Evolutionary conservation across 495 filamentous ascomycete species (phyloP).

Genomic region (Cryomyces minteri): DNA sequence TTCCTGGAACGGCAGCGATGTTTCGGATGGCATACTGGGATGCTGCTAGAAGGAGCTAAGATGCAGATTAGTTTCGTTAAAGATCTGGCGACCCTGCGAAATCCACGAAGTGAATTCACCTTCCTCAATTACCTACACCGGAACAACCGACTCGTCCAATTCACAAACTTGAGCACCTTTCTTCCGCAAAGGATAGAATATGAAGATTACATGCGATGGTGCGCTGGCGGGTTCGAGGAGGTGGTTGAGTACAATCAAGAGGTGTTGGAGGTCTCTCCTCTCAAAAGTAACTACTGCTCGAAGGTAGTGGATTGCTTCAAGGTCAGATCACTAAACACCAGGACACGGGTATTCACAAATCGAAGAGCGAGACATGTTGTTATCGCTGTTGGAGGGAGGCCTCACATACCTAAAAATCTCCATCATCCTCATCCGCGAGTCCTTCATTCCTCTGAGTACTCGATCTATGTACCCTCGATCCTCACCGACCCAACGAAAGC

Average conservation of each 20-base stretch:
- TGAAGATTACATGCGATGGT: slow-evolving; percentile 92
- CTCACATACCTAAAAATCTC: slow-evolving; percentile 53
- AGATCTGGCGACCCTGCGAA: slow-evolving; percentile 74
- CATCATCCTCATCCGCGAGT: slow-evolving; percentile 43
- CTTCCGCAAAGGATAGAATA: slow-evolving; percentile 74
- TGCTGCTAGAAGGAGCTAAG: slow-evolving; percentile 79
- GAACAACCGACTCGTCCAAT: slow-evolving; percentile 62
- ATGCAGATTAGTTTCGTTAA: slow-evolving; percentile 99
- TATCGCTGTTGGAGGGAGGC: slow-evolving; percentile 65
- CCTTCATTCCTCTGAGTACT: slow-evolving; percentile 83
- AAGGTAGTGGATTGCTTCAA: slow-evolving; percentile 31
- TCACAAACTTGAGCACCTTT: slow-evolving; percentile 82
- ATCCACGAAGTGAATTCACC: slow-evolving; percentile 81
- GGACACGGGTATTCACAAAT: slow-evolving; percentile 30
- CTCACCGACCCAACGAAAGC: slow-evolving; percentile 35
- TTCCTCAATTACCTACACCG: slow-evolving; percentile 86
- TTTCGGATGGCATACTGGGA: slow-evolving; percentile 88
- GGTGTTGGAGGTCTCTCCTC: slow-evolving; percentile 40
- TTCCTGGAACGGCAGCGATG: slow-evolving; percentile 72
- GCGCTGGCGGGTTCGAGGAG: slow-evolving; percentile 60
- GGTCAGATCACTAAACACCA: slow-evolving; percentile 32
- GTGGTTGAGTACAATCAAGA: slow-evolving; percentile 64
- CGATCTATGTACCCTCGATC: slow-evolving; percentile 37
- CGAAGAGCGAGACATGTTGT: slow-evolving; percentile 63
- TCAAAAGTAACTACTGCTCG: slow-evolving; percentile 19